Evolutionary conservation across 2,329 filamentous ascomycete species (phyloP).

Genomic region (Fusarium tanahbumbuense): DNA sequence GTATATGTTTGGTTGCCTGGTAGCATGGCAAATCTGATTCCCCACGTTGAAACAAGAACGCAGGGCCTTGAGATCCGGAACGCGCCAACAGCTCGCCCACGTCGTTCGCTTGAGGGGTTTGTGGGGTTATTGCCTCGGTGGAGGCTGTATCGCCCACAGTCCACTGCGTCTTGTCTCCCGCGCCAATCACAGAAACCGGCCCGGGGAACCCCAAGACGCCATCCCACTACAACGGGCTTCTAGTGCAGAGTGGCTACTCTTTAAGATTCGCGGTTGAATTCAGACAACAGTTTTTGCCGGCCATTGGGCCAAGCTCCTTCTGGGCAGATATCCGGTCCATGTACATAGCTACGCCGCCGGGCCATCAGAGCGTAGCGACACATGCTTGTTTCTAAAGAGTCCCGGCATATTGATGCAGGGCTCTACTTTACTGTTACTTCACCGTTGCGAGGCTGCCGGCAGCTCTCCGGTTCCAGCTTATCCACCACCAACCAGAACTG

Average conservation of each 20-base stretch:
- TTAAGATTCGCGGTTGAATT: constrained; percentile 38
- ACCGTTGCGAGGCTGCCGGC: constrained; percentile 19
- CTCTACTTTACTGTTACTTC: constrained; percentile 1
- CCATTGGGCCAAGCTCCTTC: constrained; percentile 21
- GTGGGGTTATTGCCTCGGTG: constrained; percentile 45
- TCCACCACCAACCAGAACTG: constrained; percentile 29
- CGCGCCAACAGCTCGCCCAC: constrained; percentile 29
- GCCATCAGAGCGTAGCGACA: constrained; percentile 4
- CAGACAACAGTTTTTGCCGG: constrained; percentile 32
- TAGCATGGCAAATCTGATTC: constrained; percentile 45
- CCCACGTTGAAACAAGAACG: constrained; percentile 41
- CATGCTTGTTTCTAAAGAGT: constrained; percentile 17
- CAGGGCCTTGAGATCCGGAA: constrained; percentile 39
- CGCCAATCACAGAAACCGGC: constrained; percentile 45
- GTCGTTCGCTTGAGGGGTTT: constrained; percentile 39
- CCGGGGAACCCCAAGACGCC: constrained; percentile 34
- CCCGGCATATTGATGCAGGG: constrained; percentile 30
- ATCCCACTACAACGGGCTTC: constrained; percentile 40
- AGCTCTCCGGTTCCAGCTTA: constrained; percentile 35
- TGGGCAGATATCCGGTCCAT: constrained; percentile 33
- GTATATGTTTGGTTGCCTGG: constrained; percentile 46
- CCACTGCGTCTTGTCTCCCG: constrained; percentile 47
- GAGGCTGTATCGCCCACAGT: constrained; percentile 41
- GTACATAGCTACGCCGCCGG: constrained; percentile 3
- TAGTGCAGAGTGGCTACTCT: constrained; percentile 33